phyloP scores from a whole-genome alignment of 805 yeast species.

The Kazachstania taianensis region DNA sequence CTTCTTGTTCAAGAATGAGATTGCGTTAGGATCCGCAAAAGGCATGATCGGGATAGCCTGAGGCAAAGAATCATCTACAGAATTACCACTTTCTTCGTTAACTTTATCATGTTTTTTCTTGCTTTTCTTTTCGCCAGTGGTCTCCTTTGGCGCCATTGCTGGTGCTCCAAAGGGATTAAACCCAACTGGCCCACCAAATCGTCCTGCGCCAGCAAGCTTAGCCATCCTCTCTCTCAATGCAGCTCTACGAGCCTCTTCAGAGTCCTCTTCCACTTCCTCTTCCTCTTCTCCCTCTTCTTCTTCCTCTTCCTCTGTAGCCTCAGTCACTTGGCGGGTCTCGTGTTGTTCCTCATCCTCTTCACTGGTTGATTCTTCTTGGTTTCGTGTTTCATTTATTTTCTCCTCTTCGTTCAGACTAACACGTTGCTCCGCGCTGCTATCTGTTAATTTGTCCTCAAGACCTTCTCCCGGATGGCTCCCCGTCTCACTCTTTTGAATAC shows the following conservation, averaged over 20 bases:
- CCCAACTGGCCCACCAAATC: slow-evolving; percentile 46
- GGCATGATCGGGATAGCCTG: slow-evolving; percentile 47
- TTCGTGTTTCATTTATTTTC: too few species aligned
- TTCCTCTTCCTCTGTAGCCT: slow-evolving; percentile 20
- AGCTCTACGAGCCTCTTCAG: slow-evolving; percentile 64
- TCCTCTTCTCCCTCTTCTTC: slow-evolving; percentile 42
- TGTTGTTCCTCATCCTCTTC: slow-evolving; percentile 2
- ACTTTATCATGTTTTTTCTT: slow-evolving; percentile 21
- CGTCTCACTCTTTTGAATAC: background rate
- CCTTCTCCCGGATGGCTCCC: background rate
- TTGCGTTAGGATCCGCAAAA: slow-evolving; percentile 33
- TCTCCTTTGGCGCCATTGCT: slow-evolving; percentile 15
- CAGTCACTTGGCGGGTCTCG: slow-evolving; percentile 22
- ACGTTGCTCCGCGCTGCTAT: background rate
- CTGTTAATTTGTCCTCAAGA: too few species aligned
- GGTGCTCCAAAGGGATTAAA: slow-evolving; percentile 36
- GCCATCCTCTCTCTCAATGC: slow-evolving; percentile 91
- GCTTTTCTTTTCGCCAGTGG: slow-evolving; percentile 12
- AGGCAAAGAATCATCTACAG: slow-evolving; percentile 7
- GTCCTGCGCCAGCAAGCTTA: slow-evolving; percentile 75
- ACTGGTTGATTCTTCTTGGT: too few species aligned
- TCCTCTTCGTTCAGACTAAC: background rate
- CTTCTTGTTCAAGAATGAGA: slow-evolving; percentile 19
- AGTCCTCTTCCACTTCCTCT: slow-evolving; percentile 54
- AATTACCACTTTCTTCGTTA: slow-evolving; percentile 11